Evolutionary conservation across 768 basidiomycete species (phyloP), one percentile per base, ranked within the genome.

Genomic region (Daedaleopsis nitida): DNA sequence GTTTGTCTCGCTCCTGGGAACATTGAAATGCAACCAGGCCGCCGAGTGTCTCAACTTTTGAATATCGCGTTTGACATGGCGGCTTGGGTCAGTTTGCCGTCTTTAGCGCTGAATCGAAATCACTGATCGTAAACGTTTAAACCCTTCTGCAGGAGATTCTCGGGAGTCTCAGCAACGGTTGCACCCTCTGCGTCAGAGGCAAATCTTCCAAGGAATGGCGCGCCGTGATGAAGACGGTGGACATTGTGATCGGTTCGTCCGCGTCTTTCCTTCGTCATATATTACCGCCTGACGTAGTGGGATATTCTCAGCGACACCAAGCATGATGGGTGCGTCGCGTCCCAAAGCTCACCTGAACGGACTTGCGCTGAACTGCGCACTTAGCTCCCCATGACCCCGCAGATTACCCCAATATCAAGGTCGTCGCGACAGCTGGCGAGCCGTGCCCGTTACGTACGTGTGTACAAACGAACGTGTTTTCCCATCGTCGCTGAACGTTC

Each of bases 61-160:
- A 86, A 86, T 63, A 81, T 87, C 47, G 81, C 85, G 5, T 87
- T 86, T 67, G 86, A 87, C 65, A 86, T 87, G 84, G 83, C 82
- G 45, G 84, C 83, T 19, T 87, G 86, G 86, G 83, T 72, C 52
- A 38, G 69, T 24, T 32, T 27, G 5, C 12, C 34, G 13, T 23
- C 14, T 11, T 13, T 51, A 32, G 19, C 14, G 3, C 38, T 38
- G 23, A 16, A 38, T 11, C n/a, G 42, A 48, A 17, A 44, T 43
- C 35, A 37, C 23, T 14, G 52, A 60, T 21, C 37, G 21, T n/a
- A n/a, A 1, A 23, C 39, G n/a, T 13, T 45, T n/a, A n/a, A 1
- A 23, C 39, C 21, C n/a, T 45, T 44, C 10, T 38, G 13, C 51
- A 73, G 74, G 84, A 85, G 67, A 80, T 81, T 32, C 74, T 85